Evolutionary conservation across 148 eudicot genomes (phyloP), one percentile per base, ranked within the genome.

Genomic region (Euryodendron excelsum): DNA sequence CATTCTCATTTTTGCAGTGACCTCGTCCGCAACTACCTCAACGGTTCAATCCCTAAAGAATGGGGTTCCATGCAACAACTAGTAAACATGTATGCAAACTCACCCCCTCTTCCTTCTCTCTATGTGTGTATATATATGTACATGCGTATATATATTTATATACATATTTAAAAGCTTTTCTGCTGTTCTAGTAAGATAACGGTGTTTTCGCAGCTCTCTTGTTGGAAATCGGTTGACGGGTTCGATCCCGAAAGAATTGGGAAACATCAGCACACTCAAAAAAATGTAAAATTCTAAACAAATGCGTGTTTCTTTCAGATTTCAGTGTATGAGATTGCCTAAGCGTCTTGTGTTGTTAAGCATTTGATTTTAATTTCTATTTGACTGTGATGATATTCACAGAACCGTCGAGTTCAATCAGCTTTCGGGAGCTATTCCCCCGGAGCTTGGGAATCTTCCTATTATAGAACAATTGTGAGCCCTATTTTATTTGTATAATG

Each of bases 201-300:
- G 25, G 47, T 30, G 18, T 21, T 63, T 4, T 9, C 0, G 78
- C 82, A 86, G 88, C 27, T 78, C 82, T 47, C 80, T 86, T 1
- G 41, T 78, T 15, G 89, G 82, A 47, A 86, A 86, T 41, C 83
- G 86, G 9, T 27, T 86, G n/a, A 78, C 82, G 5, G 89, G 89
- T 59, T n/a, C 82, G 44, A 71, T 86, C 50, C 89, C 89, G 5
- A 73, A 25, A 73, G 83, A 78, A 63, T 63, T 83, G 28, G 89
- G 82, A 69, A 83, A 80, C 67, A 78, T 86, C 81, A 72, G 65
- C 75, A 83, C 89, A 31, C 80, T 86, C 12, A 33, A 1, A 48
- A 23, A 30, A 2, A 61, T 86, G 89, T 86, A 86, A 78, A 21
- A 14, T 23, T 61, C 52, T 45, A 4, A n/a, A n/a, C n/a, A n/a